These are phyloP conservation scores for Fraxinus sp. DNA, from an alignment of 305 asterid species.

Conservation along the genomic window DNA sequence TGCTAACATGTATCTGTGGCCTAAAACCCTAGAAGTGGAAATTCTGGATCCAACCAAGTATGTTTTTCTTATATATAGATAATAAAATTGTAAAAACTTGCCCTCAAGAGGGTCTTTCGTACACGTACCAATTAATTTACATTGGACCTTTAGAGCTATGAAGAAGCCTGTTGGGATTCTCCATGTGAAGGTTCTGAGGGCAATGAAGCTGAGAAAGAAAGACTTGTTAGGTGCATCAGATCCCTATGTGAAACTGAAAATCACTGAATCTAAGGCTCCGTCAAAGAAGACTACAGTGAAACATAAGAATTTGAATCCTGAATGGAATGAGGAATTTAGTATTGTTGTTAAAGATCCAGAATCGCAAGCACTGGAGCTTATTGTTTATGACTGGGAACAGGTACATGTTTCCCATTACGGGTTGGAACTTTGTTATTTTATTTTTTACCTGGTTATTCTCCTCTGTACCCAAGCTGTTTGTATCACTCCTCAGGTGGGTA, in stretches of 20 bases:
- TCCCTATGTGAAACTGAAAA: conserved; percentile 88
- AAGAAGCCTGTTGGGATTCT: conserved; percentile 92
- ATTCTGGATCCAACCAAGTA: neutral
- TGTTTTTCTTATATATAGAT: neutral
- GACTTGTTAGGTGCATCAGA: conserved; percentile 90
- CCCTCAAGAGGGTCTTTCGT: conserved; percentile 12
- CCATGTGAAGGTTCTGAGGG: conserved; percentile 81
- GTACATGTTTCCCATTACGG: conserved; percentile 32
- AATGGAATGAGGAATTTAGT: conserved; percentile 94
- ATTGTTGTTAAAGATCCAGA: conserved; percentile 82
- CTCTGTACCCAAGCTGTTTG: conserved; percentile 1
- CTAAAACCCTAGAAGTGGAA: conserved; percentile 13
- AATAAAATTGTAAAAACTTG: conserved; percentile 2
- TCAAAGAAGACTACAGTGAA: conserved; percentile 87
- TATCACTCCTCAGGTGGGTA: conserved; percentile 59
- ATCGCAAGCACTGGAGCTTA: conserved; percentile 73
- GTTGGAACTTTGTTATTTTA: neutral
- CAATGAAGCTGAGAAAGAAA: conserved; percentile 79
- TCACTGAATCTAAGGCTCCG: conserved; percentile 88
- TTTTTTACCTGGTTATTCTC: neutral
- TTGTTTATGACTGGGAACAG: conserved; percentile 95
- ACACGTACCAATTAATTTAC: conserved; percentile 6
- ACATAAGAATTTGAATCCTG: conserved; percentile 86
- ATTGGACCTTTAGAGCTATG: conserved; percentile 68
- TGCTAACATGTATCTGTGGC: conserved; percentile 12